A percentile compares a stretch with the other conserved stretches of the same genome.
These are phyloP conservation scores for Coelastrella sp. DNA, from an alignment of 139 green algal species.

Conservation along the genomic window DNA sequence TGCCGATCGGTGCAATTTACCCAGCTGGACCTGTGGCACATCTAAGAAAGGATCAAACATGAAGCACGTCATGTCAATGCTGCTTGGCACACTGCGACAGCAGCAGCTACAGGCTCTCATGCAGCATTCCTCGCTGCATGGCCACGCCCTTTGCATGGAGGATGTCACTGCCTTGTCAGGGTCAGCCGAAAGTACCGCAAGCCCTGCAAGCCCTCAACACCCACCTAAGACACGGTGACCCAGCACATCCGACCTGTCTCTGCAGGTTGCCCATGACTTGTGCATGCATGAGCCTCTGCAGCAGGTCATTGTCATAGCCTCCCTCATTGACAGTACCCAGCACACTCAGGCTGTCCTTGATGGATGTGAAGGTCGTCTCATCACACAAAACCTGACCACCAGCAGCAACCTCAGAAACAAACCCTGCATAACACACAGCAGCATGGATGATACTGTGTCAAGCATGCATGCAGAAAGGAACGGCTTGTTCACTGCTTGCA, in stretches of 20 bases:
- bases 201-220: too few relatives aligned
- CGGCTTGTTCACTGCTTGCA: not conserved
- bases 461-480: not conserved
- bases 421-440: not conserved
- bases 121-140: too few relatives aligned
- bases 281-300: constrained; percentile 34
- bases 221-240: not conserved
- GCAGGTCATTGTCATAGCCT: constrained; percentile 28
- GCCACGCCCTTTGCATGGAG: too few relatives aligned
- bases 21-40: too few relatives aligned
- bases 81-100: too few relatives aligned
- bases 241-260: not conserved
- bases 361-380: constrained; percentile 27
- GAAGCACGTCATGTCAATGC: too few relatives aligned
- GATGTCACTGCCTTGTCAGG: too few relatives aligned
- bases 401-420: not conserved
- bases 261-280: constrained; percentile 21
- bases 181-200: too few relatives aligned
- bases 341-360: constrained; percentile 39
- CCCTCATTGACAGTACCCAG: constrained; percentile 33
- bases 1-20: too few relatives aligned
- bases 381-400: constrained; percentile 45
- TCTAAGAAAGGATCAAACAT: too few relatives aligned
- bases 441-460: not conserved
- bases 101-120: too few relatives aligned